phyloP scores from a whole-genome alignment of 2,329 filamentous ascomycete species.

The Colletotrichum sp. region DNA sequence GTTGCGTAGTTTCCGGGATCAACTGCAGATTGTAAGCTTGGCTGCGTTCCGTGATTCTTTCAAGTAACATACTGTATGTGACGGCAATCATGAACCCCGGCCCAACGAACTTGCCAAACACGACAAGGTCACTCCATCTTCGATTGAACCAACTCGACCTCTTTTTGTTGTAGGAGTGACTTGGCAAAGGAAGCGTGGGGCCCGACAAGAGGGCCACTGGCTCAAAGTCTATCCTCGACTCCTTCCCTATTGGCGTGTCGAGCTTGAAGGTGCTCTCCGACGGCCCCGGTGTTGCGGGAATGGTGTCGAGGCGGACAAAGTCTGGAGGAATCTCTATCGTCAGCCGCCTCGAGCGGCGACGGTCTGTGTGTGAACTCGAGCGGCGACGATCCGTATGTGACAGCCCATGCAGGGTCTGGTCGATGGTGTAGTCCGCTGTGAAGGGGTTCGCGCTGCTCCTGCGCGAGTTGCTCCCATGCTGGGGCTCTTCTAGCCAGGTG shows the following conservation, averaged over 20 bases:
- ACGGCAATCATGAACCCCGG: conserved; percentile 71
- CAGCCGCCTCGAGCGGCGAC: not conserved
- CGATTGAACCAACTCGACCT: not conserved
- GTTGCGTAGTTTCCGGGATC: conserved; percentile 74
- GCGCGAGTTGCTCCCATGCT: not conserved
- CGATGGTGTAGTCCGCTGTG: conserved; percentile 17
- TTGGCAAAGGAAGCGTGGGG: not conserved
- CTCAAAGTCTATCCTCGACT: not conserved
- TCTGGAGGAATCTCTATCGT: conserved; percentile 7
- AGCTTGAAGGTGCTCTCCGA: not conserved
- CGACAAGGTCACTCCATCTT: not conserved
- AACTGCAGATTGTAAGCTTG: conserved; percentile 36
- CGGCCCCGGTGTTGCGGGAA: not conserved
- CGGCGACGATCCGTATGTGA: not conserved
- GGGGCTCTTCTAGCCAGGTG: conserved; percentile 7
- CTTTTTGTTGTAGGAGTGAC: not conserved
- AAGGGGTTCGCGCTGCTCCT: conserved; percentile 9
- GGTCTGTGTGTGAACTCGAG: not conserved
- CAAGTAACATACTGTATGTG: conserved; percentile 53
- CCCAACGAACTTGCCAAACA: conserved; percentile 51
- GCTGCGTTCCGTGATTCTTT: not conserved
- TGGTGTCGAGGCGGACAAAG: not conserved
- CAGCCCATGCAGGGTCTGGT: conserved; percentile 12
- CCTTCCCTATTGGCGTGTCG: not conserved
- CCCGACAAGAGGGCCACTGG: not conserved